These are phyloP conservation scores for Candida coleopterorum DNA, from an alignment of 805 yeast species.

Conservation along the genomic window DNA sequence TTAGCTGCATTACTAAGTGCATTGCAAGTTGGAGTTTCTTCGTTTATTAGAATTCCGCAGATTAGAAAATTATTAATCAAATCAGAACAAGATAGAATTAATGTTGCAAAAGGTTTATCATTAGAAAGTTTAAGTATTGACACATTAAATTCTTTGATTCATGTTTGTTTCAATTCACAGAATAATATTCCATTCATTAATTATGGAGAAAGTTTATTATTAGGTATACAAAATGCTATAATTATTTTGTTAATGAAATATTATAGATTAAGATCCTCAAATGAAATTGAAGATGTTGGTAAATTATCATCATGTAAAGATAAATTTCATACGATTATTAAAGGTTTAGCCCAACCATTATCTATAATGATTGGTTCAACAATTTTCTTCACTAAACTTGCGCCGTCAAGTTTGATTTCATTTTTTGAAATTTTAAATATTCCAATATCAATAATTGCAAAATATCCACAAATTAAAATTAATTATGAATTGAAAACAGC, in stretches of 20 bases:
- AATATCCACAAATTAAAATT: slow-evolving; percentile 35
- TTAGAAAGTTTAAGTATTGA: slow-evolving; percentile 33
- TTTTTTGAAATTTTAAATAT: slow-evolving; percentile 33
- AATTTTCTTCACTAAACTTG: slow-evolving; percentile 26
- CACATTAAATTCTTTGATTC: slow-evolving; percentile 31
- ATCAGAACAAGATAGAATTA: slow-evolving; percentile 18
- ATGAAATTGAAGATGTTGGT: slow-evolving; percentile 12
- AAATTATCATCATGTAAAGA: slow-evolving; percentile 11
- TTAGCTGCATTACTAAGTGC: slow-evolving; percentile 30
- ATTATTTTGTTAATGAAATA: slow-evolving; percentile 32
- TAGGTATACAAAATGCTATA: slow-evolving; percentile 36
- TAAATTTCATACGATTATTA: slow-evolving; percentile 12
- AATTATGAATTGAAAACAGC: slow-evolving; percentile 33
- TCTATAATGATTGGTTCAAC: slow-evolving; percentile 22
- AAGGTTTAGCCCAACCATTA: slow-evolving; percentile 22
- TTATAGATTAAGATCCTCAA: slow-evolving; percentile 20
- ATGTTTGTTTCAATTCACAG: slow-evolving; percentile 35
- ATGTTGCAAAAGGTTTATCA: slow-evolving; percentile 35
- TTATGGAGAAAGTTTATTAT: slow-evolving; percentile 37
- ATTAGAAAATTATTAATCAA: slow-evolving; percentile 27
- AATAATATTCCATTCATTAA: slow-evolving; percentile 29
- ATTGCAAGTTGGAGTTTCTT: slow-evolving; percentile 32
- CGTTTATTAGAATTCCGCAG: slow-evolving; percentile 38
- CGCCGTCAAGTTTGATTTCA: slow-evolving; percentile 24
- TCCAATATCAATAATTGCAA: slow-evolving; percentile 34